These are phyloP conservation scores for Lobosporangium transversale DNA, from an alignment of 192 early-diverging fungal species.

Conservation along the genomic window DNA sequence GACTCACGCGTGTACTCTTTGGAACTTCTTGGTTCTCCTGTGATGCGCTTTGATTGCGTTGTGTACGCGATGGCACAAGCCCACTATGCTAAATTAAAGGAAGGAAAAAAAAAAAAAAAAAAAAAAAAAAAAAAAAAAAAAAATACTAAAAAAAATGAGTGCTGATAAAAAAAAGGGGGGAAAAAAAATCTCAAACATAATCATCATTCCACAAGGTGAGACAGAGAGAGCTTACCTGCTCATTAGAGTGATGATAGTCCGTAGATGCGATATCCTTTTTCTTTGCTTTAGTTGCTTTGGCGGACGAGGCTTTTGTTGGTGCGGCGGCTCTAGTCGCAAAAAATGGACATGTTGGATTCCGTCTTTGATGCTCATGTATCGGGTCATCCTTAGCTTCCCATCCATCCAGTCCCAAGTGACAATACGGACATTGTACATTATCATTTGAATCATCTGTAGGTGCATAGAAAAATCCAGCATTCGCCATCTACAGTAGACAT, in stretches of 20 bases:
- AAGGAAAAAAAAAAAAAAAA: too few species aligned
- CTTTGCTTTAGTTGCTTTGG: slow-evolving; percentile 18
- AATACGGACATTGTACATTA: slow-evolving; percentile 50
- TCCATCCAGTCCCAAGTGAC: slow-evolving; percentile 35
- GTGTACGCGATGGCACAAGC: not conserved
- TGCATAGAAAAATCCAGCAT: slow-evolving; percentile 49
- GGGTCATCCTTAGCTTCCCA: slow-evolving; percentile 53
- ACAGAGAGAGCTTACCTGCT: slow-evolving; percentile 15
- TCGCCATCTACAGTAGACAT: slow-evolving; percentile 41
- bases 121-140: too few species aligned
- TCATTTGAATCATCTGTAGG: slow-evolving; percentile 35
- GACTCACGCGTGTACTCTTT: not conserved
- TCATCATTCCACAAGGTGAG: too few species aligned
- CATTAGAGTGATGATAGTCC: not conserved
- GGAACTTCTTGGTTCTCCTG: not conserved
- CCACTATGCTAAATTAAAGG: not conserved
- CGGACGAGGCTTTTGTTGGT: slow-evolving; percentile 24
- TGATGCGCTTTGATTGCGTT: not conserved
- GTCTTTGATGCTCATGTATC: slow-evolving; percentile 47
- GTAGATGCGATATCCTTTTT: not conserved
- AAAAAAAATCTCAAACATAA: too few species aligned
- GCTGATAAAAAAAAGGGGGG: too few species aligned
- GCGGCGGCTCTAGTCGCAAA: slow-evolving; percentile 36
- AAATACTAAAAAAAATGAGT: too few species aligned
- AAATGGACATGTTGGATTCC: slow-evolving; percentile 37